Percentiles rank a stretch among this genome's conserved stretches.
Evolutionary conservation across 495 filamentous ascomycete species (phyloP).

Genomic region (Penicillium longicatenatum): DNA sequence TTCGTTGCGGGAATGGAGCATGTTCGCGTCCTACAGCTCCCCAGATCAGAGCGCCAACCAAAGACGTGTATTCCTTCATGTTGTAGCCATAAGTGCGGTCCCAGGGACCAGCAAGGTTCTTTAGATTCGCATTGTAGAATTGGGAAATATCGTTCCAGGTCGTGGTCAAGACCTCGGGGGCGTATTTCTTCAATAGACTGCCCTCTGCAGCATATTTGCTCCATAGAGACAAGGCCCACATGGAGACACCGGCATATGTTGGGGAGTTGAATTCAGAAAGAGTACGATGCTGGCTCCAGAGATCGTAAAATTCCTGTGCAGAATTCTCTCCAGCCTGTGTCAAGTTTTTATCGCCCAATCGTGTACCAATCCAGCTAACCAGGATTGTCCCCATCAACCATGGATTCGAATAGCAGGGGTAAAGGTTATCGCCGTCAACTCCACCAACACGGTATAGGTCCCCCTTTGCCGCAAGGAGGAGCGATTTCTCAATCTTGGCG

Average conservation of each 20-base stretch:
- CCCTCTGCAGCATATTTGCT: slow-evolving; percentile 34
- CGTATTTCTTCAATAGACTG: slow-evolving; percentile 35
- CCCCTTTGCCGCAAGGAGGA: slow-evolving; percentile 39
- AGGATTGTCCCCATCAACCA: slow-evolving; percentile 46
- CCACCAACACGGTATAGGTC: slow-evolving; percentile 46
- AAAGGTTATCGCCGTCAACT: slow-evolving; percentile 46
- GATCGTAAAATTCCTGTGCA: slow-evolving; percentile 36
- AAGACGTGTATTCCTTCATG: slow-evolving; percentile 43
- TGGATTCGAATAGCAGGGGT: slow-evolving; percentile 45
- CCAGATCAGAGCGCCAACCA: slow-evolving; percentile 42
- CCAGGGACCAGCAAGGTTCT: slow-evolving; percentile 47
- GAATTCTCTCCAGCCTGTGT: slow-evolving; percentile 36
- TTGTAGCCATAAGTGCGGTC: slow-evolving; percentile 47
- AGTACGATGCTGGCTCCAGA: slow-evolving; percentile 38
- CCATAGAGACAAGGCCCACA: slow-evolving; percentile 44
- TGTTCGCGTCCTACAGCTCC: slow-evolving; percentile 33
- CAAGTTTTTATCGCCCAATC: slow-evolving; percentile 40
- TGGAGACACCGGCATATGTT: slow-evolving; percentile 46
- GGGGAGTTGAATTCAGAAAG: slow-evolving; percentile 47
- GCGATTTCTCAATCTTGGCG: slow-evolving; percentile 30
- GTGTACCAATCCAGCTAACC: slow-evolving; percentile 36
- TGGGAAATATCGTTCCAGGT: slow-evolving; percentile 36
- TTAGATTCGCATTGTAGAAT: slow-evolving; percentile 40
- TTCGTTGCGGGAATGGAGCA: slow-evolving; percentile 24
- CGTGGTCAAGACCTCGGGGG: slow-evolving; percentile 25